Evolutionary conservation across 768 basidiomycete species (phyloP).

Genomic region (Suillus variegatus): DNA sequence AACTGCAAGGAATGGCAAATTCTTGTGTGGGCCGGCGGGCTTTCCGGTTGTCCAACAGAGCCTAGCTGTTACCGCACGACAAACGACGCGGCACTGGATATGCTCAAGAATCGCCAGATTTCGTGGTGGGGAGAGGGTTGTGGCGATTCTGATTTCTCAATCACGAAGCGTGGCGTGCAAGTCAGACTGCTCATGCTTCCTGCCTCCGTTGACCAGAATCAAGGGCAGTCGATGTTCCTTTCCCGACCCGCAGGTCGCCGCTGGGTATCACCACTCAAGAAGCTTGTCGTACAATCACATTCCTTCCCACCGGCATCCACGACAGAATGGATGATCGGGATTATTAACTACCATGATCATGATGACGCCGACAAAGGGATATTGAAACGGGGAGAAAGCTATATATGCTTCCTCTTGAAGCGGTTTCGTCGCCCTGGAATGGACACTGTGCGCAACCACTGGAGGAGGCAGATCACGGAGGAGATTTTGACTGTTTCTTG

Average conservation of each 20-base stretch:
- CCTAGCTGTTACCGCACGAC: not conserved
- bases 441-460: not conserved
- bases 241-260: not conserved
- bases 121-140: conserved; percentile 6
- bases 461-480: conserved; percentile 1
- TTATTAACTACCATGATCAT: conserved; percentile 3
- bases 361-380: not conserved
- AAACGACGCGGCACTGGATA: not conserved
- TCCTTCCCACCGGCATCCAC: not conserved
- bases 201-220: not conserved
- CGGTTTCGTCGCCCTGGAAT: not conserved
- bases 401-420: conserved; percentile 7
- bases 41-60: conserved; percentile 1
- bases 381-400: not conserved
- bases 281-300: not conserved
- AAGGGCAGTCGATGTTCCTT: conserved; percentile 6
- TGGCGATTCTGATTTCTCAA: conserved; percentile 2
- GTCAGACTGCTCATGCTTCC: conserved; percentile 10
- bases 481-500: not conserved
- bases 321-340: conserved; percentile 7
- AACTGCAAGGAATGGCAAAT: conserved; percentile 14
- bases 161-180: conserved; percentile 11
- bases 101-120: conserved; percentile 5
- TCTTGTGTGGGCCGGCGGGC: conserved; percentile 6
- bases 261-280: not conserved